Percentiles rank a stretch among this genome's conserved stretches.
phyloP scores from a whole-genome alignment of 2,329 filamentous ascomycete species.

The Stemphylium vesicarium region DNA sequence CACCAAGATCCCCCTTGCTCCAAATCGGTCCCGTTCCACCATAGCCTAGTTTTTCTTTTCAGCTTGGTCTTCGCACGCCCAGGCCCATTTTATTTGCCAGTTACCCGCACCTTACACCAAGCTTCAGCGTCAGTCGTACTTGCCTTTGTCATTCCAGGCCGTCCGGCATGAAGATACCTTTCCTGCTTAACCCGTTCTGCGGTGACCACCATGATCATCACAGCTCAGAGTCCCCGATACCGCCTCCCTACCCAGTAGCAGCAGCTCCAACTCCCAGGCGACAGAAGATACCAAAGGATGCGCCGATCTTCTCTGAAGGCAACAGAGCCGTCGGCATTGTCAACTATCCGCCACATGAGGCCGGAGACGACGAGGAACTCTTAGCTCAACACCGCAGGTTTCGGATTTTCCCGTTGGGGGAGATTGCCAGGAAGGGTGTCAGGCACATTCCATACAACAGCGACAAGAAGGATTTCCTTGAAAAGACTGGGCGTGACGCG shows the following conservation, averaged over 20 bases:
- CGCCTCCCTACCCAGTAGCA: slow-evolving; percentile 11
- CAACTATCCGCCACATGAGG: slow-evolving; percentile 77
- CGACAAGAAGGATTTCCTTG: slow-evolving; percentile 86
- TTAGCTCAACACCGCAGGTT: slow-evolving; percentile 67
- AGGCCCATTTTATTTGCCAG: slow-evolving; percentile 26
- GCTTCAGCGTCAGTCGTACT: slow-evolving; percentile 4
- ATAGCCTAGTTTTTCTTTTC: slow-evolving; percentile 25
- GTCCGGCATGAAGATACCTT: slow-evolving; percentile 48
- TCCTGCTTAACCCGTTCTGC: slow-evolving; percentile 49
- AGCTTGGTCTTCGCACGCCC: slow-evolving; percentile 18
- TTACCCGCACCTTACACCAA: slow-evolving; percentile 23
- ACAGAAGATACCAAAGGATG: slow-evolving; percentile 70
- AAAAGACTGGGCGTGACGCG: slow-evolving; percentile 84
- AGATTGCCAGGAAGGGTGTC: slow-evolving; percentile 56
- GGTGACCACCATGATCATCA: slow-evolving; percentile 23
- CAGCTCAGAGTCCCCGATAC: slow-evolving; percentile 20
- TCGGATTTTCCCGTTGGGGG: slow-evolving; percentile 69
- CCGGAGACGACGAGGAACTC: slow-evolving; percentile 60
- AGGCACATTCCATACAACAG: slow-evolving; percentile 91
- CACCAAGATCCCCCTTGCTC: slow-evolving; percentile 24
- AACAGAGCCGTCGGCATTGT: slow-evolving; percentile 67
- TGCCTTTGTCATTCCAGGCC: slow-evolving; percentile 4
- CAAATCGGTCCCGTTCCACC: slow-evolving; percentile 31
- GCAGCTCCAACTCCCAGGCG: slow-evolving; percentile 32
- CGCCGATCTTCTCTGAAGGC: slow-evolving; percentile 66